Evolutionary conservation across 306 rosid species (phyloP).

Genomic region (Parietaria judaica): DNA sequence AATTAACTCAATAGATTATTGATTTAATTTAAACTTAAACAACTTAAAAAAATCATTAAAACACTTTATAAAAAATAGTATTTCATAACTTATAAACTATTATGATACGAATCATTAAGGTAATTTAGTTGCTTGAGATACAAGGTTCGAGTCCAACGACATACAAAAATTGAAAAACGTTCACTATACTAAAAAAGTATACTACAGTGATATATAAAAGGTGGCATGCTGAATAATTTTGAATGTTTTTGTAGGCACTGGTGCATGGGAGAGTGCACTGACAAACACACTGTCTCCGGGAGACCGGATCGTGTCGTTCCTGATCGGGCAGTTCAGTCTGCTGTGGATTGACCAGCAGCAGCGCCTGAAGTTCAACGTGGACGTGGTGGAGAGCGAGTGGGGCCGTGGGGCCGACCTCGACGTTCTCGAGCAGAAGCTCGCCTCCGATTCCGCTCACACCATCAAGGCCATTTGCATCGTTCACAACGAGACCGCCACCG

Average conservation of each 20-base stretch:
- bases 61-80: no score
- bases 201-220: no score
- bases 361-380: conserved; percentile 88
- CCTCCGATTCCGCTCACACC: conserved; percentile 63
- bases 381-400: conserved; percentile 95
- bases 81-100: no score
- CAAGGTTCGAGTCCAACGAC: no score
- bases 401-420: conserved; percentile 92
- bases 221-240: no score
- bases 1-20: no score
- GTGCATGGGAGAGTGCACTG: conserved; percentile 99
- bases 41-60: no score
- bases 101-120: no score
- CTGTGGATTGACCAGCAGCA: conserved; percentile 99
- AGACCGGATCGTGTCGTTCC: conserved; percentile 77
- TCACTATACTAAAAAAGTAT: no score
- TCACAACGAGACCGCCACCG: conserved; percentile 97
- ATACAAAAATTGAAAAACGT: no score
- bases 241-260: conserved; percentile 55
- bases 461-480: conserved; percentile 94
- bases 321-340: conserved; percentile 96
- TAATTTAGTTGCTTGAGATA: no score
- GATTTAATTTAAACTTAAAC: no score
- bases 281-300: conserved; percentile 97
- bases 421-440: conserved; percentile 75